Evolutionary conservation across 257 asterid species (phyloP).

Genomic region (Solanum lignicaule): DNA sequence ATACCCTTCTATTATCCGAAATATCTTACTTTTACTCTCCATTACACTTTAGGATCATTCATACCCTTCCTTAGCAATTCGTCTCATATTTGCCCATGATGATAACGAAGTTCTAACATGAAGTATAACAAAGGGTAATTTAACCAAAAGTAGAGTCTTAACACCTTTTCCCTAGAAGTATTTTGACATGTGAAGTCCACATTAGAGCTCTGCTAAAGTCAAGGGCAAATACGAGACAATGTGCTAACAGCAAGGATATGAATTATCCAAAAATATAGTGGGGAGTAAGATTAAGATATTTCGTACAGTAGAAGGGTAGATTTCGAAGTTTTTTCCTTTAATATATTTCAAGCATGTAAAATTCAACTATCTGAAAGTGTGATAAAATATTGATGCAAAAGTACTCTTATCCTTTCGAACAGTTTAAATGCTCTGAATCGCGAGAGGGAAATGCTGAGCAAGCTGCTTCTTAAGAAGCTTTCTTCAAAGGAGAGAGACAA

Average conservation of each 20-base stretch:
- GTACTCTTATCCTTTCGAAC: conserved; percentile 2
- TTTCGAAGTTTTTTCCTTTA: not conserved
- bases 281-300: not conserved
- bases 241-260: not conserved
- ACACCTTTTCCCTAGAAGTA: not conserved
- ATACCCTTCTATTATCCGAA: not conserved
- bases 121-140: not conserved
- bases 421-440: conserved; percentile 42
- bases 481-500: conserved; percentile 54
- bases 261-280: not conserved
- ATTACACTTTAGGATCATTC: not conserved
- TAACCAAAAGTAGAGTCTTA: not conserved
- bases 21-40: not conserved
- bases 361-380: not conserved
- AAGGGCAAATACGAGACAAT: not conserved
- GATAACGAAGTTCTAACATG: not conserved
- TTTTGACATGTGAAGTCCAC: not conserved
- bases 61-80: not conserved
- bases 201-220: not conserved
- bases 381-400: not conserved
- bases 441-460: conserved; percentile 67
- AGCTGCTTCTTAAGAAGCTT: conserved; percentile 48
- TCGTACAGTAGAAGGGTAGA: not conserved
- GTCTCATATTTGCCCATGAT: not conserved
- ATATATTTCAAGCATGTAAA: not conserved